Evolutionary conservation across 352 stramenopile species (phyloP).

Genomic region (Pythium brassicae): DNA sequence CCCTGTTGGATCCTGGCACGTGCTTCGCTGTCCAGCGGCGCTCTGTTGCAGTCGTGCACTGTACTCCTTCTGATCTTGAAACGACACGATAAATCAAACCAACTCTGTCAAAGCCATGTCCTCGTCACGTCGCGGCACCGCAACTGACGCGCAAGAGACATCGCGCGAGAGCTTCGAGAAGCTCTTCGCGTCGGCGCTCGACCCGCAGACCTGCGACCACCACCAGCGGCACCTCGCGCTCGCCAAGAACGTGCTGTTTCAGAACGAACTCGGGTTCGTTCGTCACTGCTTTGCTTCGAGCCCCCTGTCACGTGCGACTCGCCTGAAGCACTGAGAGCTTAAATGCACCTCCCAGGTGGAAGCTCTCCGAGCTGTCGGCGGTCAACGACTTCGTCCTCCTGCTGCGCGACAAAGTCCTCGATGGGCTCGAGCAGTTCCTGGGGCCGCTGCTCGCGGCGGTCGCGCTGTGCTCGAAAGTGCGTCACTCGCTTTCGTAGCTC

Average conservation of each 20-base stretch:
- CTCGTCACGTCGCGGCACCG: neutral
- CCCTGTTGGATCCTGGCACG: slow-evolving; percentile 10
- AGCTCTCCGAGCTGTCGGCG: slow-evolving; percentile 53
- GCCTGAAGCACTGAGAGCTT: too few relatives aligned
- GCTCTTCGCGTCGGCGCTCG: slow-evolving; percentile 50
- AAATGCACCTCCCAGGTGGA: slow-evolving; percentile 62
- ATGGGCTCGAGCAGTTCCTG: slow-evolving; percentile 38
- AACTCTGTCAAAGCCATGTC: neutral
- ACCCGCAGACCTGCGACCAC: slow-evolving; percentile 61
- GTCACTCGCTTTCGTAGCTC: neutral
- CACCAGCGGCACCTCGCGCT: slow-evolving; percentile 70
- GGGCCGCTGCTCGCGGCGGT: slow-evolving; percentile 38
- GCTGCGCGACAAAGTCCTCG: slow-evolving; percentile 48
- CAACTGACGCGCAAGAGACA: slow-evolving; percentile 8
- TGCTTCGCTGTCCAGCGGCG: neutral
- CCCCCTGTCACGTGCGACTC: too few relatives aligned
- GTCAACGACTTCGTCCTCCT: slow-evolving; percentile 57
- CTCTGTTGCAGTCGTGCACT: slow-evolving; percentile 7
- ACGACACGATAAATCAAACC: neutral
- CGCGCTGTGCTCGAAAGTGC: slow-evolving; percentile 40
- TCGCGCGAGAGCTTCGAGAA: slow-evolving; percentile 54
- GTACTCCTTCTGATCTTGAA: slow-evolving; percentile 7
- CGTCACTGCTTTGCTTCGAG: too few relatives aligned
- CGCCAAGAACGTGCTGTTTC: slow-evolving; percentile 72
- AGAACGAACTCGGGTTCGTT: slow-evolving; percentile 59